phyloP scores from a whole-genome alignment of 495 filamentous ascomycete genomes.

The Eremomyces bilateralis region DNA sequence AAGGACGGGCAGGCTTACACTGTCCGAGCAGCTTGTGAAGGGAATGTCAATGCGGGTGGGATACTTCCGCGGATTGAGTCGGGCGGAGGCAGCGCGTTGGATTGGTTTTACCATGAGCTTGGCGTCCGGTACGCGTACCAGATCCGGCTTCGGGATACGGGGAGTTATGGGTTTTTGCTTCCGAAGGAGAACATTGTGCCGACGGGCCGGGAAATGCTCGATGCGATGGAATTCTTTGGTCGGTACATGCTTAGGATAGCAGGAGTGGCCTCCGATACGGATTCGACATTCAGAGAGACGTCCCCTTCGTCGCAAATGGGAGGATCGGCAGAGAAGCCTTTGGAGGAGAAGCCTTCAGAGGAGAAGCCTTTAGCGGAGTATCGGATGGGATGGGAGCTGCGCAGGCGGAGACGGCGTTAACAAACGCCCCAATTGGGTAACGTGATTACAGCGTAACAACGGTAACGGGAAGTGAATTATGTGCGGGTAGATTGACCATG shows the following conservation, averaged over 20 bases:
- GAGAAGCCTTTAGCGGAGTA: too few relatives aligned
- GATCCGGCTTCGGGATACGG: conserved; percentile 85
- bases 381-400: too few relatives aligned
- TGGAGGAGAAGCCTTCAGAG: too few relatives aligned
- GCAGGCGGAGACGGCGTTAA: too few relatives aligned
- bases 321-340: too few relatives aligned
- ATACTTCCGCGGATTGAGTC: conserved; percentile 32
- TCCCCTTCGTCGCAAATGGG: too few relatives aligned
- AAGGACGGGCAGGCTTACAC: conserved; percentile 49
- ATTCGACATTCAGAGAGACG: too few relatives aligned
- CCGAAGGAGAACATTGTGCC: conserved; percentile 76
- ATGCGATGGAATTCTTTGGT: conserved; percentile 61
- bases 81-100: conserved; percentile 68
- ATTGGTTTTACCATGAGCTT: conserved; percentile 90
- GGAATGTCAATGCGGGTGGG: conserved; percentile 28
- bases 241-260: conserved; percentile 46
- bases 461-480: too few relatives aligned
- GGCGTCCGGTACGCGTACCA: conserved; percentile 72
- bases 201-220: conserved; percentile 68
- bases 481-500: too few relatives aligned
- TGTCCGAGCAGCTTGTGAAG: conserved; percentile 74
- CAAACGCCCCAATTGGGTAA: too few relatives aligned
- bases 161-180: conserved; percentile 82
- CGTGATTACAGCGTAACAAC: too few relatives aligned
- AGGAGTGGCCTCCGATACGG: too few relatives aligned